These are phyloP conservation scores for Biancaea sappan DNA, from an alignment of 306 rosid genomes.

Conservation along the genomic window DNA sequence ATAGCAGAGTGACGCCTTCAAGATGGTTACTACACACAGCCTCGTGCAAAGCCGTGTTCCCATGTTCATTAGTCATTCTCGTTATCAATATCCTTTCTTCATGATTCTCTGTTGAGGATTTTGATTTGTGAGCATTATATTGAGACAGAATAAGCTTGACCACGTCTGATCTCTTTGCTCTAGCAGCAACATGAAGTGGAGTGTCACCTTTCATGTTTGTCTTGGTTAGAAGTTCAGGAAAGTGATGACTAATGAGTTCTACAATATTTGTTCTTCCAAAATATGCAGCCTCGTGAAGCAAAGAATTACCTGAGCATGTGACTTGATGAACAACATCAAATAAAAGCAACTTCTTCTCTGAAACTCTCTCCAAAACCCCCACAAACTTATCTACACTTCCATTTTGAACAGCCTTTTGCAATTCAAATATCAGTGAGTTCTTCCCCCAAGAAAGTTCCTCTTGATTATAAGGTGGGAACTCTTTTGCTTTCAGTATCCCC, in stretches of 20 bases:
- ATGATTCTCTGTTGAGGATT: no score
- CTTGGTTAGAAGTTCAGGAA: not conserved
- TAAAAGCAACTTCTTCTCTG: not conserved
- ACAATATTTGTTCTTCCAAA: not conserved
- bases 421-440: not conserved
- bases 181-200: no score
- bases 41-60: no score
- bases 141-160: no score
- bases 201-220: not conserved
- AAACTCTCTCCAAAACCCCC: not conserved
- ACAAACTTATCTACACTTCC: not conserved
- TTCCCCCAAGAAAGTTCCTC: not conserved
- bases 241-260: not conserved
- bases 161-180: no score
- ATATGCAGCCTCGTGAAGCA: slow-evolving; percentile 25
- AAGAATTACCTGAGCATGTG: slow-evolving; percentile 1
- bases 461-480: no score
- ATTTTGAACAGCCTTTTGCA: not conserved
- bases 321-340: not conserved
- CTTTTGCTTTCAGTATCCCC: not conserved
- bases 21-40: no score
- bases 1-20: no score
- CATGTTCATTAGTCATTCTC: no score
- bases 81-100: no score
- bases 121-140: no score